Evolutionary conservation across 169 alveolate species (phyloP), one percentile per base, ranked within the genome.

Genomic region (Babesia ovis): DNA sequence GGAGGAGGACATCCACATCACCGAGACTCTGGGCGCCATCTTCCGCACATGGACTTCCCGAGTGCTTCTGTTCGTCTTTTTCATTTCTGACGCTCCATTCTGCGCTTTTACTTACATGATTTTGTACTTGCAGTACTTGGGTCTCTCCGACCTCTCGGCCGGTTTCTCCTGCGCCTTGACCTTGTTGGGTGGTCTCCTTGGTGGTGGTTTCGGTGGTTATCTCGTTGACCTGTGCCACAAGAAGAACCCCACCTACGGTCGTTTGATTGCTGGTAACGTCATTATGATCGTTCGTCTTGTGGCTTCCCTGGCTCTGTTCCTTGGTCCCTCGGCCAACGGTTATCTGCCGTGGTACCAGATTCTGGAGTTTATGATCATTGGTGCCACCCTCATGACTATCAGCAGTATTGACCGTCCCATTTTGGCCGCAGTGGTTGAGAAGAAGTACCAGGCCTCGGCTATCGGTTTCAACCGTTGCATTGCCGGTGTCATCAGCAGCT

Each of bases 71-170:
- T 25, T 84, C 35, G 53, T 76, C 57, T 59, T 89, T 46, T 69
- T 92, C 72, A 75, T 92, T 20, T 94, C 96, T n/a, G 92, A 96
- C 23, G 92, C 93, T 27, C 97, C 97, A 20, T 93, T 94, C 94
- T 62, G 92, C 54, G 95, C 96, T 31, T 83, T 93, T 57, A 83
- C 93, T 46, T 94, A 92, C 83, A 92, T 92, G 77, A 90, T 95
- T 14, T 86, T 93, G 94, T 91, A 83, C 83, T 79, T 93, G 56
- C 97, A 94, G 79, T 94, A 94, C 75, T 84, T 94, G 67, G 96
- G 94, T 32, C 81, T 94, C 68, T 54, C 93, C 34, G 94, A 93
- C 72, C 66, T 85, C 51, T 84, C 80, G 74, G 94, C 97, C 12
- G 97, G 95, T 23, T 27, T 90, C 39, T 84, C 92, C 53, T 80